Evolutionary conservation across 768 basidiomycete species (phyloP), one percentile per base, ranked within the genome.

Genomic region (Xanthoconium stramineum): DNA sequence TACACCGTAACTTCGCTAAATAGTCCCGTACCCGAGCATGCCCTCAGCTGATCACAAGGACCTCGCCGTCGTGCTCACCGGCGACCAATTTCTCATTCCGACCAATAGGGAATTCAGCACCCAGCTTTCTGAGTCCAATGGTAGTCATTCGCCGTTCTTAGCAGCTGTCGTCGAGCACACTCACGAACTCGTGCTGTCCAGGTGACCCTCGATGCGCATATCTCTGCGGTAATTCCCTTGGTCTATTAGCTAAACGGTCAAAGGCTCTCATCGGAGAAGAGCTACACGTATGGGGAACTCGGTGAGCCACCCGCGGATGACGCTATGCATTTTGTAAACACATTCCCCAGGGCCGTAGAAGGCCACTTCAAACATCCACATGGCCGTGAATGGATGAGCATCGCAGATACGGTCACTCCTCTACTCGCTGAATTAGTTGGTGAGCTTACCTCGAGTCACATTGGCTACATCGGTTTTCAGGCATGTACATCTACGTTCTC

Each of bases 201-300:
- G 72, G 71, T 78, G 82, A 83, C 48, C 69, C 67, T 53, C 74
- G 77, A 53, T 86, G 84, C 70, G 83, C 86, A 35, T 99, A 99
- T 72, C 84, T 99, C 50, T 95, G 92, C 69, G 97, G 97, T 35
- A 98, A 99, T 75, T 98, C 94, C 28, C 81, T 98, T 11, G 97
- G 97, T 5, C 78, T 88, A 52, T 76, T 91, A 65, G 83, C 90
- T 43, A 91, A 85, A 69, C 78, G 83, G 37, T 89, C 94, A 32
- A 80, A 81, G 59, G 69, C 78, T 57, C 77, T 94, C 43, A 76
- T 98, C 15, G 75, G 88, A 59, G 83, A 96, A 71, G 97, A 99
- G 71, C 72, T 98, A 49, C 69, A 80, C 47, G 86, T 86, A 30
- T 99, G 97, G 97, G 85, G 80, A 35, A 81, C 84, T 53, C 78